A percentile compares a stretch with the other conserved stretches of the same genome.
Conservation (phyloP, 2,329 filamentous ascomycete genomes). For the Hymenoscyphus albidus region DNA sequence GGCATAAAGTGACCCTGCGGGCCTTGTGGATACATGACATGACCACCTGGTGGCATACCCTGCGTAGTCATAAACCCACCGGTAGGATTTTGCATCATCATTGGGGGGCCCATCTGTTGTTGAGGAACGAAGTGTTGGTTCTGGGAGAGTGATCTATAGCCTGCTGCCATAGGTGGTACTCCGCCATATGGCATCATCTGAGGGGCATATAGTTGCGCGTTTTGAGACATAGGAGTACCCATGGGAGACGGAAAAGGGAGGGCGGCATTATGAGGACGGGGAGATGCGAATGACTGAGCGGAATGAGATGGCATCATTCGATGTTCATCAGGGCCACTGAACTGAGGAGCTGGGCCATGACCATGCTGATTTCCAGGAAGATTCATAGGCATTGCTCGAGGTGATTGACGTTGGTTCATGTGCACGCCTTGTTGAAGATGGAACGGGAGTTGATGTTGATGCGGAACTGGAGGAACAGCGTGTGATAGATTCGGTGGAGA, state of each 20-base stretch:
- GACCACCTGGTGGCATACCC: constrained; percentile 60
- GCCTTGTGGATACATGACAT: constrained; percentile 82
- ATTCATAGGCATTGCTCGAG: constrained; percentile 74
- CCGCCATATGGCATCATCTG: constrained; percentile 66
- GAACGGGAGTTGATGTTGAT: constrained; percentile 79
- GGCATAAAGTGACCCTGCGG: constrained; percentile 61
- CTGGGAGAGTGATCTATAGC: constrained; percentile 66
- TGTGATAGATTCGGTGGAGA: constrained; percentile 68
- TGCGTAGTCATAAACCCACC: constrained; percentile 72
- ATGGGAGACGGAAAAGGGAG: constrained; percentile 65
- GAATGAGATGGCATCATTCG: constrained; percentile 86
- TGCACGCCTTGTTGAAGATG: constrained; percentile 75
- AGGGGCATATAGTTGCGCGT: constrained; percentile 69
- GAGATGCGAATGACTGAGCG: constrained; percentile 80
- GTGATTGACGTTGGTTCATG: constrained; percentile 64
- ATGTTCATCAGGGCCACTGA: constrained; percentile 72
- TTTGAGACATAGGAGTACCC: constrained; percentile 63
- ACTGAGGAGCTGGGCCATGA: constrained; percentile 61
- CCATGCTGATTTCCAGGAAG: constrained; percentile 70
- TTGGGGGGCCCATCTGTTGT: constrained; percentile 69
- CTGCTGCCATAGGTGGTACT: constrained; percentile 64
- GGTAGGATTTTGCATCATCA: constrained; percentile 78
- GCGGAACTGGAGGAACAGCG: constrained; percentile 68
- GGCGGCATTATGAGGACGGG: constrained; percentile 66
- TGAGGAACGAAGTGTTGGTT: constrained; percentile 69